A percentile compares a stretch with the other conserved stretches of the same genome.
Evolutionary conservation across 768 basidiomycete genomes (phyloP).

Genomic region (Sporobolomyces roseus): DNA sequence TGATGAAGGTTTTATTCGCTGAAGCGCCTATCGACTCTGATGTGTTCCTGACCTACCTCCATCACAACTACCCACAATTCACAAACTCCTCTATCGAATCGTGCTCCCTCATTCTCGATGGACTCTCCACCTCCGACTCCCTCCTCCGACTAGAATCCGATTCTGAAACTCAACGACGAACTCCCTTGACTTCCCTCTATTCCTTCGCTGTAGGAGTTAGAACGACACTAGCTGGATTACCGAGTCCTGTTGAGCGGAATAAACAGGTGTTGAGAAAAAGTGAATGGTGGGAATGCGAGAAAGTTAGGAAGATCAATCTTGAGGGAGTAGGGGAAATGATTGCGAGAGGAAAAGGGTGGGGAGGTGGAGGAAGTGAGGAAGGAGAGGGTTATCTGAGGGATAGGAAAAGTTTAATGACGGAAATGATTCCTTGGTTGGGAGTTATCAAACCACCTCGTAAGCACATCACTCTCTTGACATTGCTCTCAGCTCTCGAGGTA

Average conservation of each 20-base stretch:
- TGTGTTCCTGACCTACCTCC: conserved; percentile 80
- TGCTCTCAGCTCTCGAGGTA: background rate
- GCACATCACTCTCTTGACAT: background rate
- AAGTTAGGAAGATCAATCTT: conserved; percentile 29
- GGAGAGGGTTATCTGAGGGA: too few relatives aligned
- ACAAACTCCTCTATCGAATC: conserved; percentile 68
- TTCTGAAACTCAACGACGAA: conserved; percentile 5
- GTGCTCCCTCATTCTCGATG: conserved; percentile 64
- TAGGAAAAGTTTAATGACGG: conserved; percentile 4
- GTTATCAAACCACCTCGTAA: conserved; percentile 24
- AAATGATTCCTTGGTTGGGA: conserved; percentile 28
- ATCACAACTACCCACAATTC: conserved; percentile 88
- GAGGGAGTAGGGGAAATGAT: conserved; percentile 25
- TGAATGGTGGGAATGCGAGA: conserved; percentile 65
- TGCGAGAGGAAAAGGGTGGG: background rate
- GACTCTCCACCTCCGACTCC: conserved; percentile 71
- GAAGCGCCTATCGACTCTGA: conserved; percentile 89
- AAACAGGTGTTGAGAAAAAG: conserved; percentile 84
- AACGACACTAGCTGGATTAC: conserved; percentile 81
- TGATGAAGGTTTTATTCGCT: conserved; percentile 62
- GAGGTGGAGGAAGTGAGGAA: background rate
- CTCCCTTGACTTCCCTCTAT: conserved; percentile 59
- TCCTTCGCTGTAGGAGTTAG: conserved; percentile 77
- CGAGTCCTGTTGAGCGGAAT: conserved; percentile 72
- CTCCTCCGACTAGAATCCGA: conserved; percentile 45